Percentiles rank a stretch among this genome's conserved stretches.
These are phyloP conservation scores for Tuber melanosporum DNA, from an alignment of 495 filamentous ascomycete genomes.

Conservation along the genomic window DNA sequence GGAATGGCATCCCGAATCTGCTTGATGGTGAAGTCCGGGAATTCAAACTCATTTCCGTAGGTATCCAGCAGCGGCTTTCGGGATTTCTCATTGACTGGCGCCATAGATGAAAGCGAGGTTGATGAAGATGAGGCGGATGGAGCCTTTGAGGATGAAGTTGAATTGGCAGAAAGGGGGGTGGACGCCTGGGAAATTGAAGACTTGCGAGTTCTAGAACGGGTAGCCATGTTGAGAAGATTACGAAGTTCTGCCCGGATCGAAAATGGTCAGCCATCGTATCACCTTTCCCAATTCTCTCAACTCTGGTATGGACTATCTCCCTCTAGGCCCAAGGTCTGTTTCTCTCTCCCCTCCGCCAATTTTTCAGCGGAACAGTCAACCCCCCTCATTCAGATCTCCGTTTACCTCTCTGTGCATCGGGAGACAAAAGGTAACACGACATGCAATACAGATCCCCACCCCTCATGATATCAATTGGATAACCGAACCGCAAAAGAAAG, in stretches of 20 bases:
- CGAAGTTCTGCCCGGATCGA: constrained; percentile 1
- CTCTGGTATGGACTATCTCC: background rate
- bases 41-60: constrained; percentile 66
- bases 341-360: background rate
- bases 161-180: constrained; percentile 36
- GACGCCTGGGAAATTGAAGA: constrained; percentile 37
- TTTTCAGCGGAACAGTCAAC: background rate
- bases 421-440: background rate
- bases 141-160: constrained; percentile 24
- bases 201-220: constrained; percentile 36
- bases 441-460: background rate
- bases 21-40: constrained; percentile 74
- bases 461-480: background rate
- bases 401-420: background rate
- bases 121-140: constrained; percentile 53
- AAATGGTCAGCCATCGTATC: constrained; percentile 19
- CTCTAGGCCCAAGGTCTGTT: background rate
- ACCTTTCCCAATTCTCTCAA: background rate
- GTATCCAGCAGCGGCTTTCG: constrained; percentile 51
- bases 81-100: constrained; percentile 17
- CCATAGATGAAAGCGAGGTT: constrained; percentile 82
- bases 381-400: background rate
- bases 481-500: background rate
- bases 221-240: constrained; percentile 19
- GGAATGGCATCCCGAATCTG: constrained; percentile 76